These are phyloP conservation scores for Trichophyton schoenleinii DNA, from an alignment of 2,329 filamentous ascomycete genomes.

Conservation along the genomic window DNA sequence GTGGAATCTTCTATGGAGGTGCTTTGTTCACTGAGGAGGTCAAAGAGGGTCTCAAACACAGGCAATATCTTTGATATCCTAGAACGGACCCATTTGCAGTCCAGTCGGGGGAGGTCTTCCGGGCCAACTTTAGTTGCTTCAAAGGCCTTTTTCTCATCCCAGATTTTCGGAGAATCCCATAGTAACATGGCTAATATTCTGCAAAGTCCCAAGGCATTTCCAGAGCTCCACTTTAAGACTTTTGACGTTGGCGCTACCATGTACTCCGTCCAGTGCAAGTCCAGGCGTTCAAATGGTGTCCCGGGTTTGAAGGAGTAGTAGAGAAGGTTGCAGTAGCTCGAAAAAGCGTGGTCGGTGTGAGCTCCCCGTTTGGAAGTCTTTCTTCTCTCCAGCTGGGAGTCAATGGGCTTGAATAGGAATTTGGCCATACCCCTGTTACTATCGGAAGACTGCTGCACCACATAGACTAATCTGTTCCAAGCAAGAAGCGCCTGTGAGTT, in stretches of 20 bases:
- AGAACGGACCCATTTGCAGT: slow-evolving; percentile 74
- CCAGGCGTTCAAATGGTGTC: slow-evolving; percentile 51
- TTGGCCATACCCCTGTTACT: slow-evolving; percentile 44
- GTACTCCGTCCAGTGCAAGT: slow-evolving; percentile 66
- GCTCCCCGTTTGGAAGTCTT: slow-evolving; percentile 37
- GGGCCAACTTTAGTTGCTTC: slow-evolving; percentile 46
- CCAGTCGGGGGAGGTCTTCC: slow-evolving; percentile 70
- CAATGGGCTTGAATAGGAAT: slow-evolving; percentile 56
- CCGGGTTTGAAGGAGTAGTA: slow-evolving; percentile 72
- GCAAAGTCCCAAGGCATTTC: slow-evolving; percentile 49
- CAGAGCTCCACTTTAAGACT: slow-evolving; percentile 39
- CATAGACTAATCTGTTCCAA: slow-evolving; percentile 75
- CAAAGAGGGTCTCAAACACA: slow-evolving; percentile 43
- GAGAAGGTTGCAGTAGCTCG: slow-evolving; percentile 64
- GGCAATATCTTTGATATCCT: slow-evolving; percentile 55
- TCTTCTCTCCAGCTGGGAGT: slow-evolving; percentile 55
- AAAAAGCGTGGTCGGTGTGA: slow-evolving; percentile 46
- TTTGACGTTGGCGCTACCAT: slow-evolving; percentile 52
- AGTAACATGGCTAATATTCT: slow-evolving; percentile 60
- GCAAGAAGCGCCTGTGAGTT: slow-evolving; percentile 68
- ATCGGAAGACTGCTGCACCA: slow-evolving; percentile 53
- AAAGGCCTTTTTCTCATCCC: slow-evolving; percentile 61
- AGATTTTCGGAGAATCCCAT: slow-evolving; percentile 45
- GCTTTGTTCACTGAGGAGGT: not conserved
- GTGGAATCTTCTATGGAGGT: slow-evolving; percentile 27